Percentiles rank a stretch among this genome's conserved stretches.
phyloP scores from a whole-genome alignment of 768 basidiomycete species.

The Tylopilus sp. region DNA sequence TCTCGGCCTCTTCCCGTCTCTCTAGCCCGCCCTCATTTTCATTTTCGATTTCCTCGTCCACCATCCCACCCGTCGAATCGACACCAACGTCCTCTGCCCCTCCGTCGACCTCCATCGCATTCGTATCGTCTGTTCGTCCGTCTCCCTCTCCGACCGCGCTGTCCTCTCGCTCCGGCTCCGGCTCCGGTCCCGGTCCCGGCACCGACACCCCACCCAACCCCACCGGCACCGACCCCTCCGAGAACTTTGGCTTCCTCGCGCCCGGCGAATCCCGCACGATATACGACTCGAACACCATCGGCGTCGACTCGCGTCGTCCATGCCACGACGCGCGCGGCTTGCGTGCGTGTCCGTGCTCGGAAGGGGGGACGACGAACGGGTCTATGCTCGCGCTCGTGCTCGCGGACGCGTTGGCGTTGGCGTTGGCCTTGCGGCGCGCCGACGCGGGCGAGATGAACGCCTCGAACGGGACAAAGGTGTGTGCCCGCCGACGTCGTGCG shows the following conservation, averaged over 20 bases:
- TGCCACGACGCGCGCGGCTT: not conserved
- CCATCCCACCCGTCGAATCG: not conserved
- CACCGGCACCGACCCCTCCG: not conserved
- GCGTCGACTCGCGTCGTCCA: constrained; percentile 10
- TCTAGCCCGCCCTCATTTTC: not conserved
- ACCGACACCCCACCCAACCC: not conserved
- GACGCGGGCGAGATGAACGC: constrained; percentile 22
- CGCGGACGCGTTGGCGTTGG: too few species aligned
- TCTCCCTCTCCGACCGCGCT: not conserved
- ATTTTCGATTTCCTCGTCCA: not conserved
- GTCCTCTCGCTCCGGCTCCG: not conserved
- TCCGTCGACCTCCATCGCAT: not conserved
- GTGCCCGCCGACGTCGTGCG: not conserved
- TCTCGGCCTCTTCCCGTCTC: not conserved
- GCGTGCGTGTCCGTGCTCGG: not conserved
- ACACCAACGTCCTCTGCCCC: not conserved
- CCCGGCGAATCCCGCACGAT: constrained; percentile 13
- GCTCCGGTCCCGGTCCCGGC: not conserved
- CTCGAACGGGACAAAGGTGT: constrained; percentile 19
- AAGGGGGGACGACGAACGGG: not conserved
- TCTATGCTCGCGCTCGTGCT: not conserved
- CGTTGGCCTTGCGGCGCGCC: not conserved
- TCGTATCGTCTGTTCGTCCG: not conserved
- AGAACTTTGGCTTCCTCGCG: not conserved
- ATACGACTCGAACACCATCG: constrained; percentile 16